phyloP scores from a whole-genome alignment of 306 rosid genomes.

The Mimosa bimucronata region DNA sequence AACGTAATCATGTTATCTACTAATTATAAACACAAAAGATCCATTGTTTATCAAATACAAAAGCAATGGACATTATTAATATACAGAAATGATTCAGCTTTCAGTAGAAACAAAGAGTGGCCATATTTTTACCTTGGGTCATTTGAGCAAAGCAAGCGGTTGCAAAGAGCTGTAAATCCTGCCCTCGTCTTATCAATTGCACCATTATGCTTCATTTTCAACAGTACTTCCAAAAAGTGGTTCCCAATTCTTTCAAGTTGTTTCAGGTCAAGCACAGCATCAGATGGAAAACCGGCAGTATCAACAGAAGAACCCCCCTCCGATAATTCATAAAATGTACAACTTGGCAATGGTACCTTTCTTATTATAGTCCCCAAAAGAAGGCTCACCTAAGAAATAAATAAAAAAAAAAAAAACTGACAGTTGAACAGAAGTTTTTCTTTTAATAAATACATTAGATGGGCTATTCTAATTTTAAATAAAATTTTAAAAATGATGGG shows the following conservation, averaged over 20 bases:
- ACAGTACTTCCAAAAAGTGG: constrained; percentile 96
- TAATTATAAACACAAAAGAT: constrained; percentile 16
- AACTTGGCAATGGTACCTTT: constrained; percentile 80
- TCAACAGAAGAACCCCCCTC: constrained; percentile 48
- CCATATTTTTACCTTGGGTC: constrained; percentile 63
- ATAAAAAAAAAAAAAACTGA: constrained; percentile 23
- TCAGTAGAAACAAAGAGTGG: constrained; percentile 23
- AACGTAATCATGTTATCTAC: background rate
- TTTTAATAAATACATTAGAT: no score
- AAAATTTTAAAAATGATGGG: background rate
- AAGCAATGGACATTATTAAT: background rate
- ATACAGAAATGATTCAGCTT: constrained; percentile 9
- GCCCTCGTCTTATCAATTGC: constrained; percentile 99
- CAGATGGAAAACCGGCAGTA: constrained; percentile 42
- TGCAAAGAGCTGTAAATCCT: constrained; percentile 97
- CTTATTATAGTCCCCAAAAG: constrained; percentile 92
- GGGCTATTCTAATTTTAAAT: background rate
- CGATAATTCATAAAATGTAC: constrained; percentile 49
- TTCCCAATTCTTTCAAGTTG: constrained; percentile 90
- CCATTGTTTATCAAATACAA: background rate
- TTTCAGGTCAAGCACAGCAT: constrained; percentile 73
- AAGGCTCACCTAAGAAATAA: constrained; percentile 84
- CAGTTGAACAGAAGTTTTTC: background rate
- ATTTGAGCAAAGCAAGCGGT: constrained; percentile 90
- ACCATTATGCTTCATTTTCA: constrained; percentile 98